Evolutionary conservation across 192 early-diverging fungal genomes (phyloP), one percentile per base, ranked within the genome.

Genomic region (Coemansia furcata): DNA sequence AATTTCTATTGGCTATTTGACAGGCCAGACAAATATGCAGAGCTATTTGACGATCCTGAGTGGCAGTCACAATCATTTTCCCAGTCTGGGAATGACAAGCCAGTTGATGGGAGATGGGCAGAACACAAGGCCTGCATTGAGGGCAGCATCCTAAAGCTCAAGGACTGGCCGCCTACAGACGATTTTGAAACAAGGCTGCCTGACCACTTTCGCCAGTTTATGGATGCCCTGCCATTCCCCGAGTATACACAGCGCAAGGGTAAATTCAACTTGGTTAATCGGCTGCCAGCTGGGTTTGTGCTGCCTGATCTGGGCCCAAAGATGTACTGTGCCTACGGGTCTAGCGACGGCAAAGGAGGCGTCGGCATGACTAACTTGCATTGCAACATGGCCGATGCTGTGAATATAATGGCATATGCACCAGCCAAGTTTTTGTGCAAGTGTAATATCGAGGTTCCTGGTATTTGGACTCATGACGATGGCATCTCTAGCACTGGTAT

Each of bases 331-430:
- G 89, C 89, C 0, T 89, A 89, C 64, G 89, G 86, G 8, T 89
- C 85, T 4, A 84, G 81, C 66, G 85, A 85, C 35, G 60, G 33
- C 12, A 64, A 73, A 3, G 70, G 80, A 21, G 86, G 86, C 10
- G 63, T 68, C 3, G 90, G 91, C 40, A 94, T 89, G 1, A 93
- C 90, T 0, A 89, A 89, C 42, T 74, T 93, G 35, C 90, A 94
- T 61, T 84, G 89, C 54, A 90, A 94, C 66, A 89, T 92, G 83
- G 85, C 92, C 4, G 92, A 94, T 60, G 91, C 91, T 0, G 88
- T 90, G 21, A 94, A 92, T 54, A 76, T 94, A 14, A 90, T 94
- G 90, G 85, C 84, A 15, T 87, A 88, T 50, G 66, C 79, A 0
- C 68, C 73, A 15, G 38, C 29, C 1, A 47, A 59, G 15, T 73